Evolutionary conservation across 1,139 yeast species (phyloP), one percentile per base, ranked within the genome.

Genomic region (Scheffersomyces quercinus): DNA sequence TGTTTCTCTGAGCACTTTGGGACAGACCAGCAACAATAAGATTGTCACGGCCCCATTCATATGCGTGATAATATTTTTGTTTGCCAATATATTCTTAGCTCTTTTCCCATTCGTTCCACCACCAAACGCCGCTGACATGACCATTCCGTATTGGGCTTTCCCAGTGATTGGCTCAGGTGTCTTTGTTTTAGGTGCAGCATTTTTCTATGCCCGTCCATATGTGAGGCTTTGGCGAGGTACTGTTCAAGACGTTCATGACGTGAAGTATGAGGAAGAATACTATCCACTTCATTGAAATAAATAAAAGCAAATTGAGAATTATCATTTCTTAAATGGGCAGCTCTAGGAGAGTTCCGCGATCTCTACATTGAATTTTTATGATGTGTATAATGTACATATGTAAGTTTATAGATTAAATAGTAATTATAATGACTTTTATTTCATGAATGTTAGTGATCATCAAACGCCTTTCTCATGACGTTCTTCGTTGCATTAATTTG

Each of bases 41-140:
- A 50, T 48, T 14, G 46, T 58, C 29, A 52, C 60, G 2, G 65
- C 73, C 1, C 77, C 77, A 0, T 55, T 52, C 42, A 39, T 62
- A 8, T 62, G 70, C 39, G 59, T 69, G 5, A 10, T 56, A 2
- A 49, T 78, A 1, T 82, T 80, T 52, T 55, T 80, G 12, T n/a
- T 62, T 1, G 73, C 82, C 12, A 80, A 81, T 50, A 32, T 79
- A 4, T 79, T 79, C 48, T 64, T 81, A 53, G 81, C 83, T 2
- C 43, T 81, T 9, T 73, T 81, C 43, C 85, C 86, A 5, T 80
- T 82, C 57, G 61, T 81, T 0, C 82, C 81, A 3, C 86, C 86
- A 2, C 75, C 73, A 20, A 49, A 52, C n/a, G 62, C 60, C 48
- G 49, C 48, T 3, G 47, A 11, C 44, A 54, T 50, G 59, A 60